Evolutionary conservation across 1,284 basidiomycete species (phyloP).

Genomic region (Boletus semigastroideus): DNA sequence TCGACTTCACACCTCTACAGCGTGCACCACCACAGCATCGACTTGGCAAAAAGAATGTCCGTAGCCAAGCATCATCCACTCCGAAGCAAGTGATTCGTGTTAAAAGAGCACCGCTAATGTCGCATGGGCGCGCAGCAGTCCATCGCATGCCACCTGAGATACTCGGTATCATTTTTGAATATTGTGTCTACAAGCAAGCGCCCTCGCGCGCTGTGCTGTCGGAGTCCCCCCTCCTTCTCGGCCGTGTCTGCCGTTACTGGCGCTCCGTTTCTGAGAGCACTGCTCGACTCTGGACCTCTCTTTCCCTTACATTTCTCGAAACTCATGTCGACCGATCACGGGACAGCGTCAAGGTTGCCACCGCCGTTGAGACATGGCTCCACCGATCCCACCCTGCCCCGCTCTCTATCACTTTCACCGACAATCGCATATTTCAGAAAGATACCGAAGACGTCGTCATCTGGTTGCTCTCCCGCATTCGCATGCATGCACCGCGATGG

Average conservation of each 20-base stretch:
- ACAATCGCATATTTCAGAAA: conserved; percentile 27
- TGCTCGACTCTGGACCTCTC: conserved; percentile 23
- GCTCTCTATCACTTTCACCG: conserved; percentile 26
- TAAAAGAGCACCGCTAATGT: background rate
- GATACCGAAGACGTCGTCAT: conserved; percentile 23
- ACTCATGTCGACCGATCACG: conserved; percentile 23
- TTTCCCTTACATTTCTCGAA: conserved; percentile 26
- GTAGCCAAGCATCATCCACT: background rate
- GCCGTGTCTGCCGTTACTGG: conserved; percentile 26
- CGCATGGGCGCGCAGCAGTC: background rate
- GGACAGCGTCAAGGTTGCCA: conserved; percentile 16
- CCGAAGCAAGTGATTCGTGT: background rate
- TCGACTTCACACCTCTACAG: background rate
- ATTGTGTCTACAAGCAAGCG: conserved; percentile 12
- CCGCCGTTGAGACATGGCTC: conserved; percentile 25
- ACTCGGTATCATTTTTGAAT: conserved; percentile 27
- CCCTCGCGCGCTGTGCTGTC: conserved; percentile 2
- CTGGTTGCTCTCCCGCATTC: conserved; percentile 23
- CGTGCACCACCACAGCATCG: conserved; percentile 4
- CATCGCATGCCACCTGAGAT: conserved; percentile 27
- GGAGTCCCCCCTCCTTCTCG: conserved; percentile 22
- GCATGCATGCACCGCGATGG: conserved; percentile 23
- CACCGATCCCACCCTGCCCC: conserved; percentile 19
- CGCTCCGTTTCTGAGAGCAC: conserved; percentile 15
- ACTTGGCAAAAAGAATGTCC: background rate